phyloP scores from a whole-genome alignment of 257 asterid species.

The Coffea eugenioides region DNA sequence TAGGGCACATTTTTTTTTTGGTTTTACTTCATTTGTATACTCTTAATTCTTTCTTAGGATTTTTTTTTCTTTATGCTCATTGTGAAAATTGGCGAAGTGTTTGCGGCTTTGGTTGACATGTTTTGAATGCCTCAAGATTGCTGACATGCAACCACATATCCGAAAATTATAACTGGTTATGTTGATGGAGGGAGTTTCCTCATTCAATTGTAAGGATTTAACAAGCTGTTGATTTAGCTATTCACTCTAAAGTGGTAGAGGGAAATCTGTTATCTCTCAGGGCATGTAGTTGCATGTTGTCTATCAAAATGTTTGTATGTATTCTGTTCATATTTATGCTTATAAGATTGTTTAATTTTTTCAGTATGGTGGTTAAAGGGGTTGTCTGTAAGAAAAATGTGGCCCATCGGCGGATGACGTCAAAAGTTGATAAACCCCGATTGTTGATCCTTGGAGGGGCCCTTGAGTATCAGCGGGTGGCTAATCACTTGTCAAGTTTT shows the following conservation, averaged over 20 bases:
- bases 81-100: background rate
- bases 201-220: background rate
- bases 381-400: constrained; percentile 82
- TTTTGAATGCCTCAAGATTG: background rate
- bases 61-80: background rate
- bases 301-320: background rate
- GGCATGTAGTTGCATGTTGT: background rate
- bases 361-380: constrained; percentile 66
- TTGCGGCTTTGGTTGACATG: background rate
- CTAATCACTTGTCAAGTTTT: constrained; percentile 77
- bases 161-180: background rate
- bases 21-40: background rate
- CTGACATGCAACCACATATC: background rate
- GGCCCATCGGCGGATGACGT: constrained; percentile 70
- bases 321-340: background rate
- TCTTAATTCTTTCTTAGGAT: background rate
- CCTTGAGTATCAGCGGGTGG: constrained; percentile 76
- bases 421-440: constrained; percentile 63
- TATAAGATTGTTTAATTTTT: constrained; percentile 28
- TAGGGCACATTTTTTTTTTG: background rate
- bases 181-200: background rate
- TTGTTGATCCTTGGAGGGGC: constrained; percentile 77
- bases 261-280: background rate
- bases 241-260: background rate
- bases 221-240: background rate